A percentile compares a stretch with the other conserved stretches of the same genome.
phyloP scores from a whole-genome alignment of 352 stramenopile species.

The Phytophthora meadii region DNA sequence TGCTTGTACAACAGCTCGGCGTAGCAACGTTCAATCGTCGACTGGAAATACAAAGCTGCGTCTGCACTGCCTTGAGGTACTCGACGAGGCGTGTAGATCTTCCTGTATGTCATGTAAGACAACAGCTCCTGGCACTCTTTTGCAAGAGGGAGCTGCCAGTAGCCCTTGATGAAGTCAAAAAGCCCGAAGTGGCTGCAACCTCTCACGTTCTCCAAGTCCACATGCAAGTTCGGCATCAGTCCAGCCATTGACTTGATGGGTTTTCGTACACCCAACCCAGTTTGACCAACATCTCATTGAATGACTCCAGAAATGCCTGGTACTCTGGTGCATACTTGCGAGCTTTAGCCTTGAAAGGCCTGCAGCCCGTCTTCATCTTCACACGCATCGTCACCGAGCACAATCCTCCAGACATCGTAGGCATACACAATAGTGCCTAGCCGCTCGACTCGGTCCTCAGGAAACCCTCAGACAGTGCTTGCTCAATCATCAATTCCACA shows the following conservation, averaged over 20 bases:
- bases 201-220: constrained; percentile 16
- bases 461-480: constrained; percentile 15
- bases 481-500: constrained; percentile 12
- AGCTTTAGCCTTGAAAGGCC: constrained; percentile 7
- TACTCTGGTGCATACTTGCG: constrained; percentile 15
- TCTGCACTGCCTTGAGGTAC: constrained; percentile 29
- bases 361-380: constrained; percentile 6
- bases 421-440: constrained; percentile 7
- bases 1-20: constrained; percentile 23
- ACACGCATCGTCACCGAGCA: constrained; percentile 17
- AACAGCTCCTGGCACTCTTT: constrained; percentile 34
- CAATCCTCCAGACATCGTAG: constrained; percentile 13
- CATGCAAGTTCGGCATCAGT: constrained; percentile 12
- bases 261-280: constrained; percentile 25
- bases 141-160: constrained; percentile 26
- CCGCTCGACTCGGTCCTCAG: constrained; percentile 5
- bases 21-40: constrained; percentile 8
- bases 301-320: constrained; percentile 26
- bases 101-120: constrained; percentile 33
- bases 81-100: constrained; percentile 29
- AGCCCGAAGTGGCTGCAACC: constrained; percentile 21
- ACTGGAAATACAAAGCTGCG: constrained; percentile 32
- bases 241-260: constrained; percentile 7
- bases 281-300: constrained; percentile 16
- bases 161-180: constrained; percentile 24